Base-by-base conservation (phyloP, 2,329 filamentous ascomycete species). In the Amauroascus niger region DNA sequence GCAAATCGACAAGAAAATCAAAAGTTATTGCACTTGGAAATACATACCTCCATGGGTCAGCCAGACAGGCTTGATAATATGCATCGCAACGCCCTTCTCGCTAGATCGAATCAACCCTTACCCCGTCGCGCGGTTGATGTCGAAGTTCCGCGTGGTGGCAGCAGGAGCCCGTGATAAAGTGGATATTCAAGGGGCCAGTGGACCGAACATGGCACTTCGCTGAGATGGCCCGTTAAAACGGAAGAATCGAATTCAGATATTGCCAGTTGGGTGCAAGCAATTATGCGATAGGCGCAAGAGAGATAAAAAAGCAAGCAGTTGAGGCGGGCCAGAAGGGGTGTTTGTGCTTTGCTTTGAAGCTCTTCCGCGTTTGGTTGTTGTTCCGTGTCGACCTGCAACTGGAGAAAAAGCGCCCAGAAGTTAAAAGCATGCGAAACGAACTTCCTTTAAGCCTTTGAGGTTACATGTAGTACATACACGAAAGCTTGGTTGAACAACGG, bases 31-130 rank as follows among this genome's bases (percentile, higher is more conserved):
- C n/a, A n/a, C n/a, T n/a, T 18, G 14, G 5, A 22, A 16, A n/a
- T n/a, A 6, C 5, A 7, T 40, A 87, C 85, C 90, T 73, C 88
- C 89, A 75, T 96, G 91, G 69, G 87, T 91, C 65, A 97, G 83
- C 90, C 91, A 97, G 68, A 87, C 83, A 62, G 91, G 91, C 81
- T 94, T 95, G 71, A 94, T 88, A 73, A 96, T 81, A 76, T 83
- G 84, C 87, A 91, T 90, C 61, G 62, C 63, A 49, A 40, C 46
- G 44, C 32, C 24, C 40, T 16, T 40, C 33, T n/a, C 44, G 30
- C 37, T 32, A 6, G 22, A 16, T 26, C 5, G 32, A n/a, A n/a
- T n/a, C n/a, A n/a, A n/a, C n/a, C 8, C 6, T n/a, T 43, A 9
- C n/a, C 48, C 8, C 30, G 16, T 39, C 28, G 30, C 41, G 50